Evolutionary conservation across 257 asterid genomes (phyloP).

Genomic region (Nicotiana knightiana): DNA sequence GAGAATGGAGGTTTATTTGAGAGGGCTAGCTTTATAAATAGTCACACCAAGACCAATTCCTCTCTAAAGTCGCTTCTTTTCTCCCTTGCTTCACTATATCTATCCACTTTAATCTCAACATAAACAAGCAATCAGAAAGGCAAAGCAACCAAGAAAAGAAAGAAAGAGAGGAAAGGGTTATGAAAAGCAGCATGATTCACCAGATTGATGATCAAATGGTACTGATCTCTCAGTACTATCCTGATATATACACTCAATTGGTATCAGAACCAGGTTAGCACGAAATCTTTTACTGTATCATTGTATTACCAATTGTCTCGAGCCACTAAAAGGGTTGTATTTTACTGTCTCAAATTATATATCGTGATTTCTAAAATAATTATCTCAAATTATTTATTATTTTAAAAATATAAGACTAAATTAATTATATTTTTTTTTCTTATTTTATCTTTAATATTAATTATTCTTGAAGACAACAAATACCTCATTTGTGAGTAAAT

Average conservation of each 20-base stretch:
- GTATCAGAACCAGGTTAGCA: slow-evolving; percentile 8
- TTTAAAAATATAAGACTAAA: too few species aligned
- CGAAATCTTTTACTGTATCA: not conserved
- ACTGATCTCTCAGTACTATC: slow-evolving; percentile 44
- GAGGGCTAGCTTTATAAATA: not conserved
- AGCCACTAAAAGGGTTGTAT: too few species aligned
- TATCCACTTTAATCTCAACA: not conserved
- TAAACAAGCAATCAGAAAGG: not conserved
- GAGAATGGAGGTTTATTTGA: not conserved
- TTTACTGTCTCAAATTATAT: too few species aligned
- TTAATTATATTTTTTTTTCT: too few species aligned
- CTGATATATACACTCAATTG: slow-evolving; percentile 22
- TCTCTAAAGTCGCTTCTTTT: not conserved
- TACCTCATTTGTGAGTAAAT: too few species aligned
- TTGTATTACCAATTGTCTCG: too few species aligned
- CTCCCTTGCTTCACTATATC: not conserved
- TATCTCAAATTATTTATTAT: too few species aligned
- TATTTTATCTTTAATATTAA: too few species aligned
- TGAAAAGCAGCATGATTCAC: slow-evolving; percentile 19
- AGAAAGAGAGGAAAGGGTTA: not conserved
- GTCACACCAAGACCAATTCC: not conserved
- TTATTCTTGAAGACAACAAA: too few species aligned
- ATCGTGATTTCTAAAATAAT: too few species aligned
- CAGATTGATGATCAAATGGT: slow-evolving; percentile 36
- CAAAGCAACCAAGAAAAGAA: not conserved